phyloP scores from a whole-genome alignment of 495 filamentous ascomycete genomes.

The Venustampulla echinocandica region DNA sequence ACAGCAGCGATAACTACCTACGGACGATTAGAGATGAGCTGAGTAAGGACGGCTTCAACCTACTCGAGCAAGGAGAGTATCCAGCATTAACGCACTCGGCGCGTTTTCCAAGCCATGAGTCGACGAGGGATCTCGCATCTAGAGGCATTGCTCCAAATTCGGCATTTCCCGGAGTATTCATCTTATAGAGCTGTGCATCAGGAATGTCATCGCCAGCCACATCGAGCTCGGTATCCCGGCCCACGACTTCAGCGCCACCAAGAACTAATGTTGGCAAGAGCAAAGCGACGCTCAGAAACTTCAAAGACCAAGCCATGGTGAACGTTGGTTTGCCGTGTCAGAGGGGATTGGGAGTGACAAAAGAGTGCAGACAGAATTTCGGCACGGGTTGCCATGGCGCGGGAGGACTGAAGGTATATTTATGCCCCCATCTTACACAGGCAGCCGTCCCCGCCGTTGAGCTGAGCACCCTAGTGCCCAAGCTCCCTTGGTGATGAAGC shows the following conservation, averaged over 20 bases:
- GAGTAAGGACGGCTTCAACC: neutral
- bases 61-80: slow-evolving; percentile 3
- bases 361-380: neutral
- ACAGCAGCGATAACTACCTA: slow-evolving; percentile 2
- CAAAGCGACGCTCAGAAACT: too few relatives aligned
- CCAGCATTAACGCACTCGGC: neutral
- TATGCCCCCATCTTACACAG: neutral
- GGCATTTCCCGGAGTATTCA: neutral
- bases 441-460: neutral
- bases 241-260: neutral
- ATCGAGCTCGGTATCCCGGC: neutral
- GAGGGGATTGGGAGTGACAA: neutral
- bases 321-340: too few relatives aligned
- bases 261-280: neutral
- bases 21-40: neutral
- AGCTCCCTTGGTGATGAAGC: neutral
- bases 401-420: neutral
- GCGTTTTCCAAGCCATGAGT: slow-evolving; percentile 9
- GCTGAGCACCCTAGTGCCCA: neutral
- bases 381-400: neutral
- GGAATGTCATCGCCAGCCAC: neutral
- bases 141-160: slow-evolving; percentile 9
- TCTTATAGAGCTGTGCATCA: neutral
- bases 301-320: too few relatives aligned
- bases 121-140: neutral